Evolutionary conservation across 306 rosid species (phyloP).

Genomic region (Medicago lupulina): DNA sequence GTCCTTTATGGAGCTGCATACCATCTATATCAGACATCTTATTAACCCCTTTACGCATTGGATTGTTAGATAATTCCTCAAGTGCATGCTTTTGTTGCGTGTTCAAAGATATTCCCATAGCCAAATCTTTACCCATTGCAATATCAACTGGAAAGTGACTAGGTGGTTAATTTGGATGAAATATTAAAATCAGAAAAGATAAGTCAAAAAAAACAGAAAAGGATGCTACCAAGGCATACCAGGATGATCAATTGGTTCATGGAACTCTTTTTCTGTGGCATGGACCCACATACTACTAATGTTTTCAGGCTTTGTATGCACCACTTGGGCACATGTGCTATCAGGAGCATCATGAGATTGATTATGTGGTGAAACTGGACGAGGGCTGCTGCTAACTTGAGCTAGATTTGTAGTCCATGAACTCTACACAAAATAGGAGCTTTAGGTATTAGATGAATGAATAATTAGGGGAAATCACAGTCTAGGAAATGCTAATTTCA

Average conservation of each 20-base stretch:
- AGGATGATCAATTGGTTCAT: constrained; percentile 46
- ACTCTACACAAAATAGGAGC: constrained; percentile 51
- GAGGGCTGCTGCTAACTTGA: constrained; percentile 58
- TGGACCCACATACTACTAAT: constrained; percentile 48
- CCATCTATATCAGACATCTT: constrained; percentile 43
- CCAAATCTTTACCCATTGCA: constrained; percentile 62
- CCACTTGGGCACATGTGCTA: constrained; percentile 60
- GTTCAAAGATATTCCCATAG: constrained; percentile 49
- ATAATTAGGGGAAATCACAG: constrained; percentile 26
- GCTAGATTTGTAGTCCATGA: constrained; percentile 59
- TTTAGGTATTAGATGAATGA: constrained; percentile 5
- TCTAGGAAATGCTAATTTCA: neutral
- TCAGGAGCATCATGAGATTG: constrained; percentile 55
- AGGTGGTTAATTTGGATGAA: constrained; percentile 33
- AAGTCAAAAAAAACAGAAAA: constrained; percentile 19
- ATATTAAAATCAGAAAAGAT: constrained; percentile 16
- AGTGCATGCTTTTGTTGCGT: constrained; percentile 38
- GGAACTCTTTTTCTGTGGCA: constrained; percentile 49
- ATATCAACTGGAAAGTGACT: constrained; percentile 50
- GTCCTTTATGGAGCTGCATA: constrained; percentile 43
- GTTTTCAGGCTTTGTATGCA: constrained; percentile 49
- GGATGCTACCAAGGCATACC: constrained; percentile 53
- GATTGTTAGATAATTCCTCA: constrained; percentile 48
- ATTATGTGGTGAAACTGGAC: constrained; percentile 49
- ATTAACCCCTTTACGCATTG: constrained; percentile 43